Evolutionary conservation across 2,329 filamentous ascomycete species (phyloP).

Genomic region (Claviceps purpurea): DNA sequence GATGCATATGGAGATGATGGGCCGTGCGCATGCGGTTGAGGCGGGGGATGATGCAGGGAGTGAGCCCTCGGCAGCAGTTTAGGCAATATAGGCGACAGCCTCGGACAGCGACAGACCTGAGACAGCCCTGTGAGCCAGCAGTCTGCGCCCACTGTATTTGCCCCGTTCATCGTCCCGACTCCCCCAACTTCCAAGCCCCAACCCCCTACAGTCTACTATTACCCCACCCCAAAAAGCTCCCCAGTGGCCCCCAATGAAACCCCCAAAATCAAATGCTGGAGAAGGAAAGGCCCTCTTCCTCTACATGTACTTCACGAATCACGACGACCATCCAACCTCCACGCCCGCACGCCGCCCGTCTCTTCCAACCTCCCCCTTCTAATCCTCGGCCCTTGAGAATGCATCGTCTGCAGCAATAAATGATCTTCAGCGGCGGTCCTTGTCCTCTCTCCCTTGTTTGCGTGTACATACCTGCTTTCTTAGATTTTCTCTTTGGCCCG

Average conservation of each 20-base stretch:
- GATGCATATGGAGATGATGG: neutral
- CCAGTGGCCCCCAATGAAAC: too few relatives aligned
- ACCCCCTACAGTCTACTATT: too few relatives aligned
- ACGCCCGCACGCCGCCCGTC: neutral
- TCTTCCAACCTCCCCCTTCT: neutral
- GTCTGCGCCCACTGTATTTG: too few relatives aligned
- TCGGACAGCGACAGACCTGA: too few relatives aligned
- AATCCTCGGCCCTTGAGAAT: neutral
- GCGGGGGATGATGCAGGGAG: neutral
- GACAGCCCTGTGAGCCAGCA: too few relatives aligned
- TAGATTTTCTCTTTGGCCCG: neutral
- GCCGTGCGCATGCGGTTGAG: neutral
- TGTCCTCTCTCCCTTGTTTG: neutral
- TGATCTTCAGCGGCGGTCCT: neutral
- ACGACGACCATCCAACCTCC: neutral
- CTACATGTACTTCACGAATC: too few relatives aligned
- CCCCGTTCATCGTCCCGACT: too few relatives aligned
- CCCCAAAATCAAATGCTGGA: too few relatives aligned
- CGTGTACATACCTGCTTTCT: neutral
- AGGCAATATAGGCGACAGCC: too few relatives aligned
- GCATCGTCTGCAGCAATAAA: neutral
- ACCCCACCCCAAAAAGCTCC: too few relatives aligned
- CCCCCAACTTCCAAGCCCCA: too few relatives aligned
- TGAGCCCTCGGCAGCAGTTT: neutral
- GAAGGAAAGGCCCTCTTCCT: too few relatives aligned